Evolutionary conservation across 1,284 basidiomycete genomes (phyloP).

Genomic region (Chalciporus sp.): DNA sequence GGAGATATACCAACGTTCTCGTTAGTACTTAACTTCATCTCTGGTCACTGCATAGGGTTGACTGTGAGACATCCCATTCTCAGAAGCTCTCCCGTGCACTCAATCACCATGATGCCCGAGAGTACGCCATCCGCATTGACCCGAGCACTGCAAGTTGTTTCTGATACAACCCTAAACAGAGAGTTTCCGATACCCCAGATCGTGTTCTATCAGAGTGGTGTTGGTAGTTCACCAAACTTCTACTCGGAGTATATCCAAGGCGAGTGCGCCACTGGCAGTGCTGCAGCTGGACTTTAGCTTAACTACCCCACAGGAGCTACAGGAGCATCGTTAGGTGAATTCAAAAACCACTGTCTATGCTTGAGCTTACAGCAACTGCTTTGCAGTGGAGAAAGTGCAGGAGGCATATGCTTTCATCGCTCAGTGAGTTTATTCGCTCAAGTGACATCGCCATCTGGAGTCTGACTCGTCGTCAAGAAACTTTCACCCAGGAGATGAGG

Average conservation of each 20-base stretch:
- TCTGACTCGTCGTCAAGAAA: constrained; percentile 46
- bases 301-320: constrained; percentile 50
- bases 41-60: background rate
- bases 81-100: constrained; percentile 47
- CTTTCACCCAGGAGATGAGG: constrained; percentile 70
- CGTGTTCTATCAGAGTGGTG: constrained; percentile 71
- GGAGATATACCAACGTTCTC: constrained; percentile 65
- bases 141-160: background rate
- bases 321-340: constrained; percentile 57
- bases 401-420: constrained; percentile 75
- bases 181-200: constrained; percentile 58
- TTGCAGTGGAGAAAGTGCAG: constrained; percentile 64
- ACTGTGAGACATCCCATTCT: constrained; percentile 42
- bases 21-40: constrained; percentile 37
- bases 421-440: constrained; percentile 49
- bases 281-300: constrained; percentile 1
- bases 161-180: constrained; percentile 26
- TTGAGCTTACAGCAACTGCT: background rate
- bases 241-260: constrained; percentile 59
- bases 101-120: constrained; percentile 56
- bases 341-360: background rate
- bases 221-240: constrained; percentile 61
- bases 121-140: constrained; percentile 31
- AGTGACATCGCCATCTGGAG: background rate
- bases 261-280: constrained; percentile 18